Conservation (phyloP, 148 eudicot species). For the Rhododendron ovatum region DNA sequence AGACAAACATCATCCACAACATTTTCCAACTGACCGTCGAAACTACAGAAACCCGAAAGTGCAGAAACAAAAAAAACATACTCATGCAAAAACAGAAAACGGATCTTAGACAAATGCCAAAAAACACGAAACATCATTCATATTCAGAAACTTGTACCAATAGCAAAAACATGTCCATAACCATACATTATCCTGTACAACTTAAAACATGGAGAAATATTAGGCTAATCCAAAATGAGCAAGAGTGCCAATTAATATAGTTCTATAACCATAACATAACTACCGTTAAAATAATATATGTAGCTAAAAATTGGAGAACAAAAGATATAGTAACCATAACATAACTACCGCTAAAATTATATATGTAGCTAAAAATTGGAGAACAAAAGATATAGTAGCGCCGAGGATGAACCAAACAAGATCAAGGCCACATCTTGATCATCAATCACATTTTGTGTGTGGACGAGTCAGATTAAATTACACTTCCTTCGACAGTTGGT, state of each 20-base stretch:
- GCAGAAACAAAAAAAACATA: too few species aligned
- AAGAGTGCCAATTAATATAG: too few species aligned
- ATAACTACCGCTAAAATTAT: too few species aligned
- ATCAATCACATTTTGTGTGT: too few species aligned
- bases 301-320: neutral
- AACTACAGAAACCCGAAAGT: neutral
- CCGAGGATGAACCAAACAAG: neutral
- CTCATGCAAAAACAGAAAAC: neutral
- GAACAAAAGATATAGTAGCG: neutral
- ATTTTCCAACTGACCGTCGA: neutral
- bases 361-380: neutral
- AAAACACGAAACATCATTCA: too few species aligned
- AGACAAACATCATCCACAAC: neutral
- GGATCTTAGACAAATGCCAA: neutral
- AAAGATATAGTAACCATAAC: neutral
- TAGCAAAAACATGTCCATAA: neutral
- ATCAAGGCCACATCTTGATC: too few species aligned
- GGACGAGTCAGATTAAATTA: too few species aligned
- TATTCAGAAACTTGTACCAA: neutral
- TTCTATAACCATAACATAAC: too few species aligned
- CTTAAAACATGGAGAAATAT: neutral
- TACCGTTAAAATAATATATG: neutral
- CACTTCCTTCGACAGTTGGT: too few species aligned
- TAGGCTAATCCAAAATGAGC: too few species aligned
- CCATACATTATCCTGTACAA: neutral